Evolutionary conservation across 2,329 filamentous ascomycete genomes (phyloP), one percentile per base, ranked within the genome.

Genomic region (Ceratocystis eucalypticola): DNA sequence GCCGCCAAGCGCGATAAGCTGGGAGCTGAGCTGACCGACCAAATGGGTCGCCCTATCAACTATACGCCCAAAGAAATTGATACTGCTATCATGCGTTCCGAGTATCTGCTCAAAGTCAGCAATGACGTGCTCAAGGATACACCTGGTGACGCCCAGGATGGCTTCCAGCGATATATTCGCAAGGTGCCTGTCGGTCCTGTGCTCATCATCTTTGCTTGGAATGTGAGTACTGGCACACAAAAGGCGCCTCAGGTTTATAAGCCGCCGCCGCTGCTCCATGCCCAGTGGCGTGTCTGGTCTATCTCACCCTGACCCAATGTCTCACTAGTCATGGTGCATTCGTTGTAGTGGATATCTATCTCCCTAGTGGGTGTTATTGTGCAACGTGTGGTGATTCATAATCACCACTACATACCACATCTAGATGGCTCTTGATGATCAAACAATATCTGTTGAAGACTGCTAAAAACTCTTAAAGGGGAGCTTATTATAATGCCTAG

Each of bases 31-130:
- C 78, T 97, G 68, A 96, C 92, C 0, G 87, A 90, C 74, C 92
- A 97, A 78, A 97, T 97, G 92, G 93, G 93, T 53, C 83, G 93
- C 22, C 93, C 93, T 44, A 96, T 96, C 72, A 83, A 88, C 46
- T 96, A 93, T 75, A 89, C 89, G 0, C 86, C 82, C 61, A 91
- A 86, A 71, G 93, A 97, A 78, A 82, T 97, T 70, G 78, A 84
- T 37, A 97, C 93, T 17, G 92, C 92, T 6, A 83, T 95, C 70
- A 89, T 88, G 77, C 84, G 93, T 69, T 89, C 87, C 70, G 86
- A 96, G 73, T 96, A 96, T 73, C 79, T 97, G 67, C 81, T 95
- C 71, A 91, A 89, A 74, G 88, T 96, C 69, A 91, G 88, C 71
- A 84, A 86, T 10, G 88, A 94, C 53, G 85, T 84, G 1, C 80